Conservation (phyloP, 805 yeast genomes). For the Spathaspora sp. region DNA sequence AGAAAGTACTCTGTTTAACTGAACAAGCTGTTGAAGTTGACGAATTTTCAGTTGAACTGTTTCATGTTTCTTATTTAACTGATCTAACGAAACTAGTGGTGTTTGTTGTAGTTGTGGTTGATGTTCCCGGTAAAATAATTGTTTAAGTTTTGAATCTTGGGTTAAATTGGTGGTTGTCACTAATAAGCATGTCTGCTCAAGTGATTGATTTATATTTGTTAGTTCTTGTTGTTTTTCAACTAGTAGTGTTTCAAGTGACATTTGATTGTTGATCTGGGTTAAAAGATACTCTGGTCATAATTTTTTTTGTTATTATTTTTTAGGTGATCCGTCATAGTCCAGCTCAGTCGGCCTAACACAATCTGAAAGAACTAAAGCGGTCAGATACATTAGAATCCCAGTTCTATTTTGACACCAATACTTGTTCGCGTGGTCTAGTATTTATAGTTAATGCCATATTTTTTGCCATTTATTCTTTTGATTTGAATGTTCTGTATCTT, state of each 20-base stretch:
- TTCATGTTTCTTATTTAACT: constrained; percentile 11
- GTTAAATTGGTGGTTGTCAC: neutral
- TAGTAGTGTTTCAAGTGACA: constrained; percentile 1
- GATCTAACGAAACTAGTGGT: constrained; percentile 7
- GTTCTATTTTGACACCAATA: no score
- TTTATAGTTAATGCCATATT: neutral
- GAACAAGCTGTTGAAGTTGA: constrained; percentile 13
- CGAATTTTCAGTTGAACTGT: constrained; percentile 8
- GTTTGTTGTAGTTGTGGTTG: neutral
- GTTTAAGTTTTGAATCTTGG: constrained; percentile 1
- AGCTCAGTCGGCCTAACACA: no score
- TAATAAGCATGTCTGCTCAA: neutral
- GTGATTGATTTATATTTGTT: neutral
- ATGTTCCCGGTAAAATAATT: neutral
- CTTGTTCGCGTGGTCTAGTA: neutral
- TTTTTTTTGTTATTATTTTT: no score
- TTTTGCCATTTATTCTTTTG: no score
- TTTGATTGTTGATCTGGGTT: neutral
- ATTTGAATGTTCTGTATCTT: neutral
- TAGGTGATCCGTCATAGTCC: neutral
- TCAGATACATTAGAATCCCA: no score
- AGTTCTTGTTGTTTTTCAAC: neutral
- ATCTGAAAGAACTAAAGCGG: no score
- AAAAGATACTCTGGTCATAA: neutral
- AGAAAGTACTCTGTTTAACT: neutral